Evolutionary conservation across 2,329 filamentous ascomycete species (phyloP), one percentile per base, ranked within the genome.

Genomic region (Aspergillus pseudonomiae): DNA sequence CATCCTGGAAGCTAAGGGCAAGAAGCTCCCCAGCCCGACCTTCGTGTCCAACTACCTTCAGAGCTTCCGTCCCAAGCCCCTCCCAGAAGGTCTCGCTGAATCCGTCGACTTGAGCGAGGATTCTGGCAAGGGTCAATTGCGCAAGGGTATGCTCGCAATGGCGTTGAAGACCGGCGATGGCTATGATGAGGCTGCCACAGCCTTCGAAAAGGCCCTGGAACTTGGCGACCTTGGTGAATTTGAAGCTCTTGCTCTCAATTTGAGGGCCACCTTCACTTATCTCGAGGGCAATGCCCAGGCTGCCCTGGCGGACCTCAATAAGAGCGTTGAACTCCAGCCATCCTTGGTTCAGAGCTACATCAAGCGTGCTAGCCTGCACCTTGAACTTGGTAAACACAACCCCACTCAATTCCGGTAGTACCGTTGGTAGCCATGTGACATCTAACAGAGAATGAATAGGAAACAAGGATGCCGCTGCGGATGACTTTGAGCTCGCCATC

Each of bases 41-140:
- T 99, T 98, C 72, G 94, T 99, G 70, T 93, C 93, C 76, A 99
- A 99, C 85, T 99, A 99, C 80, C 90, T 99, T 36, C 94, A 98
- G 82, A 98, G 94, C 83, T 99, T 99, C 91, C 91, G 95, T 65
- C 85, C 89, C 63, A 92, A 91, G 82, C 84, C 88, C 55, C 86
- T 92, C 2, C 94, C 95, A 4, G 88, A 85, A 65, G 94, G 93
- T 14, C 84, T 99, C 59, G 93, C 94, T 64, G 92, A 96, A 70
- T 86, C 88, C 9, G 88, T 84, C n/a, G 92, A 96, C 69, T 80
- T 97, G 56, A 81, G 88, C 48, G 88, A 94, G 71, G 88, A 90
- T 53, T 92, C 89, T 53, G 94, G 94, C 71, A 91, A 91, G 82
- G 94, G 91, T 45, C 91, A 96, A 78, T 81, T 99, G 75, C 91